phyloP scores from a whole-genome alignment of 164 flowering plant species.

The Santalum album region DNA sequence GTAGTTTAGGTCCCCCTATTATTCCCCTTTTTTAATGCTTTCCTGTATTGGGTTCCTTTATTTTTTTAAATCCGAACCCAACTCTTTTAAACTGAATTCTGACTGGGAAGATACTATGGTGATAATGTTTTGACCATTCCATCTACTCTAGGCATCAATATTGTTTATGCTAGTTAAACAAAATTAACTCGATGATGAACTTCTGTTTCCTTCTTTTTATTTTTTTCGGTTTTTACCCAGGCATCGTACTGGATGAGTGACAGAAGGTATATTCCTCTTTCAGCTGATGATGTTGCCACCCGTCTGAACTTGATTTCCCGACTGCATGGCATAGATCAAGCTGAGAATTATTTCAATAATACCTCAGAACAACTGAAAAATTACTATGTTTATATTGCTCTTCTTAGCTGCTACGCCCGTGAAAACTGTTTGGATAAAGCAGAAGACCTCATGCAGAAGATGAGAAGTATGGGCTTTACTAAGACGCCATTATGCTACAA shows the following conservation, averaged over 20 bases:
- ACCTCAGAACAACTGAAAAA: conserved; percentile 13
- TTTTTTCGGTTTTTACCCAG: conserved; percentile 25
- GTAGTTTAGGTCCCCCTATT: no score
- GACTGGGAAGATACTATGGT: no score
- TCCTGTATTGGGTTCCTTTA: no score
- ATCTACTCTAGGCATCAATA: no score
- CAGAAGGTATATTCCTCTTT: conserved; percentile 9
- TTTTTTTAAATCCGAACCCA: no score
- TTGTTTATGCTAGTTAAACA: no score
- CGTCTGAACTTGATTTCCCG: conserved; percentile 30
- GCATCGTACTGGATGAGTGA: conserved; percentile 46
- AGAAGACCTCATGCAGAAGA: conserved; percentile 27
- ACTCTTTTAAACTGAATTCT: no score
- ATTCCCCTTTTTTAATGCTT: no score
- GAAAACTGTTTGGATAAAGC: conserved; percentile 30
- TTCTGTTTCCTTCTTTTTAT: background rate
- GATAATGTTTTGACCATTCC: no score
- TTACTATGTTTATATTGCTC: conserved; percentile 24
- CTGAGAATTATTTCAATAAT: conserved; percentile 29
- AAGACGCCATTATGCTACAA: conserved; percentile 21
- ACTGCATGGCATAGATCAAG: conserved; percentile 31
- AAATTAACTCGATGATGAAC: no score
- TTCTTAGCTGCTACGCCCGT: conserved; percentile 29
- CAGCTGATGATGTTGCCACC: conserved; percentile 18
- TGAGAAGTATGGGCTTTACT: conserved; percentile 24